phyloP scores from a whole-genome alignment of 495 filamentous ascomycete species.

The Cercophora samala region DNA sequence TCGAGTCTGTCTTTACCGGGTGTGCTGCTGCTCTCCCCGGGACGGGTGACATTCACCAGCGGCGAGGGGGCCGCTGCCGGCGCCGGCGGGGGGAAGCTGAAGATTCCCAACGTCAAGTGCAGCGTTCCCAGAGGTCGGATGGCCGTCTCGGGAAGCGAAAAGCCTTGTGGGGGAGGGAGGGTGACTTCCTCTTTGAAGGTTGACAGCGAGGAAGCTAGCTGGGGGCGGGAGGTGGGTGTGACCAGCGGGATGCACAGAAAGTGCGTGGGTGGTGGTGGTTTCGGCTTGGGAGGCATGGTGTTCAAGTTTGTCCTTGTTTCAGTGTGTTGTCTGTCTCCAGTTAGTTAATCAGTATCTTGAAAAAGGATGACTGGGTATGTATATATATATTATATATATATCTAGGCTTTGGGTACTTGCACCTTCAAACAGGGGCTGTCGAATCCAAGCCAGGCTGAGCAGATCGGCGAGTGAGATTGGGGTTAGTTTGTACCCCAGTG shows the following conservation, averaged over 20 bases:
- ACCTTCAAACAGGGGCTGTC: not conserved
- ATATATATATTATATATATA: no score
- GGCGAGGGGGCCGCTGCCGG: not conserved
- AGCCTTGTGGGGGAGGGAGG: constrained; percentile 30
- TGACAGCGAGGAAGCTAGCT: constrained; percentile 59
- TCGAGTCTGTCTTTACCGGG: constrained; percentile 37
- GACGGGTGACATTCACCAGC: not conserved
- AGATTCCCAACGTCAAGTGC: constrained; percentile 84
- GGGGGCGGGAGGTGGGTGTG: constrained; percentile 56
- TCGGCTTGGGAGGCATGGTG: constrained; percentile 18
- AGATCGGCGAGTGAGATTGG: not conserved
- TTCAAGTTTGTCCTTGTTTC: constrained; percentile 1
- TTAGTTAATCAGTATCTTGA: no score
- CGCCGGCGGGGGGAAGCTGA: constrained; percentile 56
- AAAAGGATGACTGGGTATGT: no score
- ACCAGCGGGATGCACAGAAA: constrained; percentile 84
- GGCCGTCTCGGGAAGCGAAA: constrained; percentile 53
- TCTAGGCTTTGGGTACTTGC: not conserved
- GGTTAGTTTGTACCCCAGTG: not conserved
- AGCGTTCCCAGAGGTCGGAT: constrained; percentile 75
- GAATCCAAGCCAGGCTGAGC: not conserved
- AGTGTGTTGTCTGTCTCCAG: not conserved
- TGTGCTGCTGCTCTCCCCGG: not conserved
- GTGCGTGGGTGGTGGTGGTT: constrained; percentile 60
- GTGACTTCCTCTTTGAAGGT: constrained; percentile 58